phyloP scores from a whole-genome alignment of 2,329 filamentous ascomycete genomes.

The Xylaria sp. region DNA sequence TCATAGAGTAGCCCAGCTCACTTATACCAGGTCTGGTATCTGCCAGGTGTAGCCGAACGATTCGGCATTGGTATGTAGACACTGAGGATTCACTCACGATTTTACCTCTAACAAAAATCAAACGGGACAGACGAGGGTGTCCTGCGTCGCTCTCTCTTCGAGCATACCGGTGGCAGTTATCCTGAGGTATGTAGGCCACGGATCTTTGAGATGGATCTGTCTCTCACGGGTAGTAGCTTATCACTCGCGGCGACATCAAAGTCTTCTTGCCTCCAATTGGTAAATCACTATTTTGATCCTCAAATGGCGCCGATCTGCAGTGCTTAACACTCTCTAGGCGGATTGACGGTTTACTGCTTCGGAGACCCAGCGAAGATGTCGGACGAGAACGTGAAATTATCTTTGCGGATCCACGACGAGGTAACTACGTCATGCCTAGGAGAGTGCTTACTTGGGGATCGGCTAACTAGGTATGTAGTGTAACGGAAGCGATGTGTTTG shows the following conservation, averaged over 20 bases:
- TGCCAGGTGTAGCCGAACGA: constrained; percentile 87
- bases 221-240: constrained; percentile 64
- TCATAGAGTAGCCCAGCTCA: constrained; percentile 3
- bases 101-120: constrained; percentile 2
- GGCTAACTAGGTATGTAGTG: constrained; percentile 61
- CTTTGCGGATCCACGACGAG: constrained; percentile 81
- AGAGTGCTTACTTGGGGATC: neutral
- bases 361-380: constrained; percentile 95
- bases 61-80: constrained; percentile 79
- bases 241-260: constrained; percentile 94
- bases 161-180: constrained; percentile 95
- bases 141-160: constrained; percentile 87
- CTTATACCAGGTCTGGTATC: constrained; percentile 72
- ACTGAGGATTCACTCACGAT: neutral
- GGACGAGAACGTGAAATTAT: constrained; percentile 81
- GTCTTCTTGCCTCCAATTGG: constrained; percentile 94
- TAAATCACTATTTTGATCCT: constrained; percentile 47
- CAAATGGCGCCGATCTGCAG: constrained; percentile 1
- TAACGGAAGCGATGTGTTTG: constrained; percentile 97
- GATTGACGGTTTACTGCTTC: constrained; percentile 96
- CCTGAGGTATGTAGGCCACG: constrained; percentile 70
- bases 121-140: constrained; percentile 76
- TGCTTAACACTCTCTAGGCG: constrained; percentile 60
- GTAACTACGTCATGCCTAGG: constrained; percentile 49
- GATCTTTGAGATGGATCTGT: neutral